Percentiles rank a stretch among this genome's conserved stretches.
Conservation (phyloP, 192 early-diverging fungal species). For the Backusella tarrabulga region DNA sequence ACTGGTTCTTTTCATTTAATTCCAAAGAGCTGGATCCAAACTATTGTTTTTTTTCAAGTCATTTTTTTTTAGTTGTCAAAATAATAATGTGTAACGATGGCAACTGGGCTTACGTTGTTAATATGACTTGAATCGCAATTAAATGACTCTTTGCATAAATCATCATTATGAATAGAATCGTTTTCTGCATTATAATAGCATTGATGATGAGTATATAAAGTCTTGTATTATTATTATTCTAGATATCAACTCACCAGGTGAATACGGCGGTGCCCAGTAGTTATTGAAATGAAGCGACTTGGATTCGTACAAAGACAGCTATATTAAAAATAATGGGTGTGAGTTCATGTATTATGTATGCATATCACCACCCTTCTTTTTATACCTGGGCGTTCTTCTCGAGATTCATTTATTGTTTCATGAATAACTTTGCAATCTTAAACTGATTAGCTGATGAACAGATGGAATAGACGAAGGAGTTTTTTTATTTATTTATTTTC, state of each 20-base stretch:
- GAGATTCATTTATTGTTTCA: constrained; percentile 24
- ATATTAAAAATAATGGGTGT: not conserved
- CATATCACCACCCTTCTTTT: not conserved
- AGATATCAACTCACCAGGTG: not conserved
- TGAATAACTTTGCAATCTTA: constrained; percentile 7
- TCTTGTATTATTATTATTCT: not conserved
- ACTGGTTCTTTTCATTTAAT: constrained; percentile 2
- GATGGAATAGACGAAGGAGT: not conserved
- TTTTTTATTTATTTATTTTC: not conserved
- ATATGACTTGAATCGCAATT: not conserved
- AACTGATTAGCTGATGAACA: constrained; percentile 1
- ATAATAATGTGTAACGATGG: constrained; percentile 15
- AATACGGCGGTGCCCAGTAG: constrained; percentile 8
- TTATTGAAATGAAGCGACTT: constrained; percentile 11
- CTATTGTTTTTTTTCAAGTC: constrained; percentile 8
- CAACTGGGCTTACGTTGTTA: not conserved
- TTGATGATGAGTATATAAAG: not conserved
- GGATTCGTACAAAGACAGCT: constrained; percentile 20
- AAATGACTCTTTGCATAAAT: not conserved
- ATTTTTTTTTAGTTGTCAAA: constrained; percentile 32
- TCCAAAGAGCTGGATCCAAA: constrained; percentile 31
- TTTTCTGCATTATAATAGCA: not conserved
- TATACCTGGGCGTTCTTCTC: constrained; percentile 19
- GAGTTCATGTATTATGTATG: not conserved
- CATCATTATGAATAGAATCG: not conserved